Base-by-base conservation (phyloP, 192 early-diverging fungal species). In the Mortierella alpina region DNA sequence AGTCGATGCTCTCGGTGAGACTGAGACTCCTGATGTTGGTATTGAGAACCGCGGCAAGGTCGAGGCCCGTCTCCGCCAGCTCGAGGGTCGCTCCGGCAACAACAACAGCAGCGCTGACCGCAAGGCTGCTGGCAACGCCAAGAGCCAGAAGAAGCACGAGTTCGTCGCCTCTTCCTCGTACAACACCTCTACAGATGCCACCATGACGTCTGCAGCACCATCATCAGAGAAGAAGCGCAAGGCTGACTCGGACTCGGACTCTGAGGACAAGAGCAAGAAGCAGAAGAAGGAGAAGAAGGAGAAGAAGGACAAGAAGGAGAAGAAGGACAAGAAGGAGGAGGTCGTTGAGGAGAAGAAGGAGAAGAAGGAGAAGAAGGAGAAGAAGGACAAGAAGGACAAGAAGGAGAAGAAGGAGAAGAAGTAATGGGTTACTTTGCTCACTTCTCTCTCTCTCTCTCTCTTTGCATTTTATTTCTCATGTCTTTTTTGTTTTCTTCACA, bases 1-100 rank as follows among this genome's bases (percentile, higher is more conserved):
- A 78, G 92, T 95, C 48, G 98, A 99, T 87, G 96, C 98, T 15
- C 87, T 99, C 31, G 92, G 93, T 72, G 95, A 96, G 9, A 87
- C 88, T 22, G 92, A 92, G 18, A 83, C 91, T 17, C 88, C 92
- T 45, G 95, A 96, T 66, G 71, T 98, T 48, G 97, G 97, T 68
- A 90, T 96, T 60, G 93, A 93, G 82, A 86, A 88, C 83, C 92
- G 96, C 41, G 91, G 91, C 70, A 95, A 96, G 91, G 85, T 97
- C 61, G 97, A 97, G 86, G 87, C 88, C 57, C 88, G 97, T 41
- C 88, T 98, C 79, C 86, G 95, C 61, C 93, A 96, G 86, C 88
- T 98, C 53, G 97, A 98, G 88, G 93, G 93, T 52, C 93, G 85
- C 79, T 90, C 85, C 59, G 77, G 77, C 53, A 60, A 59, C 59